These are phyloP conservation scores for Colletotrichum sp. DNA, from an alignment of 2,329 filamentous ascomycete species.

Conservation along the genomic window DNA sequence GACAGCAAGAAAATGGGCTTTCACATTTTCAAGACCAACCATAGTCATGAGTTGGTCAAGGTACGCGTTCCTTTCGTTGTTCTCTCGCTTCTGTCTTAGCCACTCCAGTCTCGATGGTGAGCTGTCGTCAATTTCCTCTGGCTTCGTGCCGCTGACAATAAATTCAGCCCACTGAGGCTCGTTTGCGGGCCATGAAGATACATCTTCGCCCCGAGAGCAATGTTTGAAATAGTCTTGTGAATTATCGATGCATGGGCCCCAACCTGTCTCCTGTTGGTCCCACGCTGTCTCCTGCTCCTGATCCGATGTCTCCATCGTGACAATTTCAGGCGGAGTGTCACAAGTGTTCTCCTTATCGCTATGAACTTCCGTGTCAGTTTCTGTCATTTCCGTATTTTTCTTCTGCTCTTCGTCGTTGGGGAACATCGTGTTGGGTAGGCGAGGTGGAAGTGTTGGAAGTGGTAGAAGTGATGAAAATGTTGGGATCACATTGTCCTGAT, in stretches of 20 bases:
- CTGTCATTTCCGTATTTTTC: background rate
- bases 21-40: constrained; percentile 58
- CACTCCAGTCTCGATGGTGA: constrained; percentile 43
- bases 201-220: too few species aligned
- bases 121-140: constrained; percentile 38
- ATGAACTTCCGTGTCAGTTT: background rate
- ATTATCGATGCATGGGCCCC: constrained; percentile 11
- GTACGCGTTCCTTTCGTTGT: constrained; percentile 53
- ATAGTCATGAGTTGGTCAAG: constrained; percentile 66
- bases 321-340: background rate
- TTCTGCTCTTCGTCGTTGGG: background rate
- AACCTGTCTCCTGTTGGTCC: background rate
- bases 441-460: background rate
- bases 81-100: constrained; percentile 46
- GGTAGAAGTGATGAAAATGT: background rate
- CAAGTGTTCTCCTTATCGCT: background rate
- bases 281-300: background rate
- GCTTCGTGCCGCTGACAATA: background rate
- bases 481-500: background rate
- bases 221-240: constrained; percentile 32
- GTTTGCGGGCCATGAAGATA: too few species aligned
- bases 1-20: background rate
- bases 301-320: background rate
- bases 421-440: background rate
- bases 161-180: background rate